Evolutionary conservation across 768 basidiomycete species (phyloP).

Genomic region (Tylopilus intermedius): DNA sequence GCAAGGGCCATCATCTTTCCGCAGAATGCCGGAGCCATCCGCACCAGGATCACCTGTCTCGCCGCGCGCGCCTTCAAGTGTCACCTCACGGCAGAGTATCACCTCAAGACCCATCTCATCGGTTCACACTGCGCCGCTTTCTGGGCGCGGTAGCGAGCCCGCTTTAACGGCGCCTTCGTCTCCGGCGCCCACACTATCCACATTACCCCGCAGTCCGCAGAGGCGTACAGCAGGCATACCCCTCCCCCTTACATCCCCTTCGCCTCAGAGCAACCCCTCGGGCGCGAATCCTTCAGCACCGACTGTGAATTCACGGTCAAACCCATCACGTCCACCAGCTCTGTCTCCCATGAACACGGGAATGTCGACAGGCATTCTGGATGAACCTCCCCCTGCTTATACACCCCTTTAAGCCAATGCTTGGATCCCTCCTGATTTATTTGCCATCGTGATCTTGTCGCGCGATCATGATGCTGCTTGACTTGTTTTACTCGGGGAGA

Average conservation of each 20-base stretch:
- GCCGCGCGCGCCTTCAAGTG: not conserved
- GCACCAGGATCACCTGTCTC: not conserved
- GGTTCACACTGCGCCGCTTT: not conserved
- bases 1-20: not conserved
- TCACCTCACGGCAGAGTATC: not conserved
- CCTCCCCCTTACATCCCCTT: not conserved
- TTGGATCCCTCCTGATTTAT: not conserved
- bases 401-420: constrained; percentile 14
- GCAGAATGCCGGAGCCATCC: not conserved
- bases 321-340: not conserved
- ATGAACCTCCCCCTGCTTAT: constrained; percentile 27
- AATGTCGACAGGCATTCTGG: not conserved
- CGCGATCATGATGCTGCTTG: not conserved
- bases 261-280: not conserved
- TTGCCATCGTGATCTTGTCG: not conserved
- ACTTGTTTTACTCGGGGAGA: not conserved
- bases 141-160: not conserved
- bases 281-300: not conserved
- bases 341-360: constrained; percentile 14
- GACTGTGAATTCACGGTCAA: not conserved
- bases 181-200: not conserved
- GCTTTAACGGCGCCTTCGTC: not conserved
- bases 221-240: not conserved
- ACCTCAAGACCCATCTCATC: constrained; percentile 4
- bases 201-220: not conserved